A percentile compares a stretch with the other conserved stretches of the same genome.
Evolutionary conservation across 768 basidiomycete genomes (phyloP).

Genomic region (Russula dissimulans): DNA sequence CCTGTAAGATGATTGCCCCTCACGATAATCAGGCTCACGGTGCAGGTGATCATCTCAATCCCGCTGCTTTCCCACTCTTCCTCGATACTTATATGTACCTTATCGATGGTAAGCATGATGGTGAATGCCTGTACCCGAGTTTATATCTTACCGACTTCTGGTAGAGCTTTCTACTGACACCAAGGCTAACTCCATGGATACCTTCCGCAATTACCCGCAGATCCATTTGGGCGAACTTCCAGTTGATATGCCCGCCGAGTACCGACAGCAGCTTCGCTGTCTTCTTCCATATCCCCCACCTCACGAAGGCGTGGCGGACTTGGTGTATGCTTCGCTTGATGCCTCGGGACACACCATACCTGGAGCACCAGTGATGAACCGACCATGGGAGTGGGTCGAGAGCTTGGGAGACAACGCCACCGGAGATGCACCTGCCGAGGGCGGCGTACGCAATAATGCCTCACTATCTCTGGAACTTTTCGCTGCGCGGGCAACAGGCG

Average conservation of each 20-base stretch:
- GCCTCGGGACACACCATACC: constrained; percentile 39
- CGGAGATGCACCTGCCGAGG: constrained; percentile 31
- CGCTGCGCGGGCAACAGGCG: constrained; percentile 54
- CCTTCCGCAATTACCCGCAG: constrained; percentile 55
- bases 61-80: constrained; percentile 53
- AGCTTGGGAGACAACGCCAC: constrained; percentile 51
- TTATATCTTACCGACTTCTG: not conserved
- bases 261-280: constrained; percentile 46
- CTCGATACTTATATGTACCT: constrained; percentile 68
- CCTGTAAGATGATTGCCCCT: not conserved
- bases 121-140: not conserved
- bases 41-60: constrained; percentile 42
- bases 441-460: constrained; percentile 49
- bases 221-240: constrained; percentile 44
- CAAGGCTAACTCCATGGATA: constrained; percentile 47
- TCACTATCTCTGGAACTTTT: constrained; percentile 70
- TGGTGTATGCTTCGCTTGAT: constrained; percentile 53
- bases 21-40: constrained; percentile 41
- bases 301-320: constrained; percentile 42
- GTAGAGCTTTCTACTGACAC: constrained; percentile 55
- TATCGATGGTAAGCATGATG: constrained; percentile 50
- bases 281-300: constrained; percentile 50
- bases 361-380: constrained; percentile 51
- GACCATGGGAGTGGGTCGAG: constrained; percentile 85
- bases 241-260: constrained; percentile 44